Percentiles rank a stretch among this genome's conserved stretches.
Conservation (phyloP, 352 stramenopile species). For the Globisporangium irregulare region DNA sequence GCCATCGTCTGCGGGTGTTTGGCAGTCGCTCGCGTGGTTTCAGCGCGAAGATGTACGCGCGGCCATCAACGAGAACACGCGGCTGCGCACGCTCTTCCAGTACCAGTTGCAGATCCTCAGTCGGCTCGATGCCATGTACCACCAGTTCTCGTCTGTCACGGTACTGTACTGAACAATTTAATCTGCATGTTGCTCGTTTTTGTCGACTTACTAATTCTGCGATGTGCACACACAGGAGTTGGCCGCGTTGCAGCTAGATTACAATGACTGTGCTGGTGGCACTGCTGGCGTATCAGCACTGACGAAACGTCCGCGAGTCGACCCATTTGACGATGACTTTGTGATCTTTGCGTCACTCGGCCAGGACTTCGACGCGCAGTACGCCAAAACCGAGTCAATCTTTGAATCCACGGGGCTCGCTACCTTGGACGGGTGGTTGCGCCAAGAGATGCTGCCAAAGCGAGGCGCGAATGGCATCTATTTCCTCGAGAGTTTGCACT, state of each 20-base stretch:
- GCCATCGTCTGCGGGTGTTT: conserved; percentile 11
- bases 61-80: conserved; percentile 32
- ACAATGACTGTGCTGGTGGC: neutral
- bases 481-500: conserved; percentile 14
- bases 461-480: conserved; percentile 19
- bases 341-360: conserved; percentile 32
- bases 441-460: neutral
- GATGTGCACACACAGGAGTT: neutral
- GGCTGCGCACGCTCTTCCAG: conserved; percentile 27
- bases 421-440: conserved; percentile 21
- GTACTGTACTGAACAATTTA: too few species aligned
- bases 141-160: too few species aligned
- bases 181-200: too few species aligned
- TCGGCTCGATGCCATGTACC: conserved; percentile 23
- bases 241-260: neutral
- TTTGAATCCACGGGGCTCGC: conserved; percentile 23
- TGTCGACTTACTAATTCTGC: too few species aligned
- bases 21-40: conserved; percentile 32
- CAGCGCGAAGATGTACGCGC: conserved; percentile 29
- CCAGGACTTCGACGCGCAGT: conserved; percentile 25
- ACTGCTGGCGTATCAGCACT: neutral
- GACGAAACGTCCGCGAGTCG: neutral
- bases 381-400: conserved; percentile 23
- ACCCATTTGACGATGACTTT: conserved; percentile 2
- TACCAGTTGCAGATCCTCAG: conserved; percentile 32